Evolutionary conservation across 345 rosid species (phyloP).

Genomic region (Populus simonii): DNA sequence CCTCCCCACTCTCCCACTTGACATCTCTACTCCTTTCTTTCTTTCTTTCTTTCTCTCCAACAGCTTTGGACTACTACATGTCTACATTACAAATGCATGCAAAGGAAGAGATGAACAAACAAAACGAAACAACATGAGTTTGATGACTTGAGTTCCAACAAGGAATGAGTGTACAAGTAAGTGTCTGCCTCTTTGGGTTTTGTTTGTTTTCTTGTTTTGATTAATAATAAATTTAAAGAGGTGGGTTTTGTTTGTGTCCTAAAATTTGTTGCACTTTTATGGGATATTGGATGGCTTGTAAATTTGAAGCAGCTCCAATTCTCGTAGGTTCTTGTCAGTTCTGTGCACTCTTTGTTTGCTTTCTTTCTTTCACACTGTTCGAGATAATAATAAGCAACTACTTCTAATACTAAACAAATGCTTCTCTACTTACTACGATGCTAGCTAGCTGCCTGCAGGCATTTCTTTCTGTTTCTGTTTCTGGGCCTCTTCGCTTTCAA

Average conservation of each 20-base stretch:
- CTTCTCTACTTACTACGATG: neutral
- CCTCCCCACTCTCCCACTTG: neutral
- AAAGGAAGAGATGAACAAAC: neutral
- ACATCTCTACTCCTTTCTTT: neutral
- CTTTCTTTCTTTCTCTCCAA: neutral
- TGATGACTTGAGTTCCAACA: neutral
- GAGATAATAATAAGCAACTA: conserved; percentile 10
- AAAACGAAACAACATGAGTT: neutral
- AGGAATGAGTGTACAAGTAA: neutral
- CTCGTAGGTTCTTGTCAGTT: conserved; percentile 39
- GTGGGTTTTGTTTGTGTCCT: conserved; percentile 15
- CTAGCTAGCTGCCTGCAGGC: conserved; percentile 17
- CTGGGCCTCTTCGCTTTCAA: conserved; percentile 51
- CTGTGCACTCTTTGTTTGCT: conserved; percentile 31
- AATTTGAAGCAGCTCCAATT: conserved; percentile 31
- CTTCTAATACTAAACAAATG: neutral
- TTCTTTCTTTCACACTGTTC: conserved; percentile 32
- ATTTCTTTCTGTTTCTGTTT: conserved; percentile 25
- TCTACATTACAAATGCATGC: neutral
- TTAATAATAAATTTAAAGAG: neutral
- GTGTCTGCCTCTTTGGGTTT: neutral
- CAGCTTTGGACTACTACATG: neutral
- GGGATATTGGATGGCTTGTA: conserved; percentile 19
- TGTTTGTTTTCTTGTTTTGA: neutral
- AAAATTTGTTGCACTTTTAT: conserved; percentile 19